Base-by-base conservation (phyloP, 208 protist genomes). In the Trypanosomatidae sp. region DNA sequence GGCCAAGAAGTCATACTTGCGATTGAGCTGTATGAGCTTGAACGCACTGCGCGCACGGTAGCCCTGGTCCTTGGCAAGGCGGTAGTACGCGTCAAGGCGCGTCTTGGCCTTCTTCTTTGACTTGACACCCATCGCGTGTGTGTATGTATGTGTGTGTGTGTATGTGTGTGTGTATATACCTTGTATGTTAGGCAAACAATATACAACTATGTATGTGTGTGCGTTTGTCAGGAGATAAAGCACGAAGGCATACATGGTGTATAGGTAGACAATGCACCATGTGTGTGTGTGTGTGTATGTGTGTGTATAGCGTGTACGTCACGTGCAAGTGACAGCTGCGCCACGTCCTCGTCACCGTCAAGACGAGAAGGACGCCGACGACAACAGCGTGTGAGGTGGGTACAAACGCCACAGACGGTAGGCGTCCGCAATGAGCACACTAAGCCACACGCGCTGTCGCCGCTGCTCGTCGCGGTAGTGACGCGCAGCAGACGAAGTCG, bases 1-100 rank as follows among this genome's bases (percentile, higher is more conserved):
- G 18, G 65, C 61, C 10, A 99, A 80, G 59, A 99, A 99, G 57
- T 99, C 85, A 61, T 97, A 99, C 71, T 99, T 98, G 60, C 96
- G 88, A 65, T 99, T 99, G 0, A 99, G 74, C 79, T 99, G 97
- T 28, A 98, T 93, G 8, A 99, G 72, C 74, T 99, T 99, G 86
- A 99, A 99, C 15, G 98, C 94, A 25, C 97, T 95, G 84, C 98
- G 96, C 19, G 96, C 88, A 48, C 97, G 77, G 60, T 96, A 99
- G 24, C 98, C 97, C 54, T 98, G 94, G 43, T 98, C 94, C 85
- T 99, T 99, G 25, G 97, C 98, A 18, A 98, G 61, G 33, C 97
- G 69, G 71, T 99, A 99, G 64, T 90, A 99, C 51, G 92, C 86
- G 63, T 97, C 94, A 26, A 94, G 62, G 11, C 89, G 55, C 13